Evolutionary conservation across 768 basidiomycete species (phyloP), one percentile per base, ranked within the genome.

Genomic region (Lactifluus rugatus): DNA sequence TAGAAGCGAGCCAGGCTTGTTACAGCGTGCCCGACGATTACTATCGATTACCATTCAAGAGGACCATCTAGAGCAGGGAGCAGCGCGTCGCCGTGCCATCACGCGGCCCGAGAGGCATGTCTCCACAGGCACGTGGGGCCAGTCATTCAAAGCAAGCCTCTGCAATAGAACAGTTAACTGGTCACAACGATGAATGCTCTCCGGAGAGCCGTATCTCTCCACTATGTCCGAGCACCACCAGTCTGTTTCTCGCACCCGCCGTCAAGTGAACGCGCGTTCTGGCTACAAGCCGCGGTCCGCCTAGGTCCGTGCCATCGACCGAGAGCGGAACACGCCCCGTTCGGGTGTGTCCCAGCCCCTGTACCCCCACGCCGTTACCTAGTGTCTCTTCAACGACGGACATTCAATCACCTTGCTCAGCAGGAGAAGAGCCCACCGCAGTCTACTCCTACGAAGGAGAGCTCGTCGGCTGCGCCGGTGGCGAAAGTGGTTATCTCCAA

Each of bases 341-440:
- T 23, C 17, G 25, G 16, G 34, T 6, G 21, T 11, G 34, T 21
- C 32, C 2, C 14, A 17, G n/a, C n/a, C 25, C 32, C 31, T 25
- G 42, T n/a, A 37, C 25, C 4, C 14, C 5, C 9, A 23, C 19
- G 13, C 19, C 19, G 16, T 32, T 21, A 45, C 13, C 34, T 21
- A 14, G 39, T 28, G 19, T 16, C 34, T 6, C 52, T 21, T 34
- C 48, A 8, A 21, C 34, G 23, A 10, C 53, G 37, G 23, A 7
- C 42, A 16, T 54, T 59, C 21, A 48, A 44, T 8, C 48, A 60
- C 13, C 44, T 62, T 2, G 25, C 52, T 5, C 58, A 61, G 28
- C 25, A 59, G 11, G 23, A 48, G 47, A 59, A 52, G 21, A 47
- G 36, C n/a, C 3, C n/a, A 8, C 17, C 28, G 3, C 32, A 42